Base-by-base conservation (phyloP, 2,329 filamentous ascomycete genomes). In the Penicillium sp. region DNA sequence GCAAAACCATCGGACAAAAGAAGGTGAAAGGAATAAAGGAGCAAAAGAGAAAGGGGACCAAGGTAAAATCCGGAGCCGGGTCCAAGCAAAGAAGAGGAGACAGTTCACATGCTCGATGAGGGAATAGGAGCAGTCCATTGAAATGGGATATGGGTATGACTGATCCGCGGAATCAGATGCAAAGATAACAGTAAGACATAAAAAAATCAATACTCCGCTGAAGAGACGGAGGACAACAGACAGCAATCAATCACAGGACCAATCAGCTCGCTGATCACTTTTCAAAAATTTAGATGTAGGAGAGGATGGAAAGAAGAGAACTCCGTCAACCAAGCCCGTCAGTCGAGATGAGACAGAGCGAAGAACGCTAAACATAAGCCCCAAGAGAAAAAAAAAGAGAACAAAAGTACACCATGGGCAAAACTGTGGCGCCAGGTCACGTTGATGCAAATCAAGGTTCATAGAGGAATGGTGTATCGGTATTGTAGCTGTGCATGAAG, bases 311-410 rank as follows among this genome's bases (percentile, higher is more conserved):
- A 34, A 28, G 40, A 50, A 55, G 49, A 53, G 38, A 66, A 60
- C 57, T 59, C 60, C 62, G 57, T 58, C 60, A 62, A 61, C 53
- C 57, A 59, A 55, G 44, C 55, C 56, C 55, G 52, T 54, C 54
- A 58, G 55, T 60, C 49, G 51, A 54, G 42, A 58, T 36, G 49
- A 50, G 28, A 52, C 42, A 54, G 51, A 50, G 36, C 49, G 48
- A 52, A 50, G 46, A 60, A 62, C 57, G 61, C 63, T 63, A 60
- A 56, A 34, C 14, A 54, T 57, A 50, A 55, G 54, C 52, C 59
- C 58, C 52, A 47, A 54, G 36, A 36, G 45, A 52, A 36, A 49
- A 47, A 44, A 53, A 50, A 44, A 47, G n/a, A n/a, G n/a, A n/a
- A 24, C 18, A 24, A 50, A 44, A 51, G 23, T 46, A 50, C 43